Conservation (phyloP, 2,329 filamentous ascomycete genomes). For the Paraphoma chrysanthemicola region DNA sequence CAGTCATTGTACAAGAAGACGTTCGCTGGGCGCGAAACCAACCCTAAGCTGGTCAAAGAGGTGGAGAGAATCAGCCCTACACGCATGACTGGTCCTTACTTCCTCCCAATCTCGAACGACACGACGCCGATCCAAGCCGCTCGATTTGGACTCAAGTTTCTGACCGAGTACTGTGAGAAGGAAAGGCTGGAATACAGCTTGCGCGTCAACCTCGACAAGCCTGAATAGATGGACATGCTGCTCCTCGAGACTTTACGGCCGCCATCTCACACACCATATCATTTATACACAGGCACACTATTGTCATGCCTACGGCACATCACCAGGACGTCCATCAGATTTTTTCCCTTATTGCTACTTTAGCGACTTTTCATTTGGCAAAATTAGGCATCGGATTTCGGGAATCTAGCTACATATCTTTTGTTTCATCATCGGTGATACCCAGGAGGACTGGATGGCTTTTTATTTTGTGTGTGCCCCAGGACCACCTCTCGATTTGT, state of each 20-base stretch:
- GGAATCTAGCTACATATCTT: background rate
- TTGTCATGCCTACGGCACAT: background rate
- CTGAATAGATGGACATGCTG: constrained; percentile 15
- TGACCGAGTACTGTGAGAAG: constrained; percentile 52
- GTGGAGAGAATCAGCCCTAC: constrained; percentile 44
- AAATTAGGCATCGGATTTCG: background rate
- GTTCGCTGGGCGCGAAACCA: constrained; percentile 40
- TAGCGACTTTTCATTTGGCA: background rate
- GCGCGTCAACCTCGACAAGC: constrained; percentile 36
- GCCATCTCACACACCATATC: background rate
- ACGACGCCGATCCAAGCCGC: constrained; percentile 55
- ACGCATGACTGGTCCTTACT: constrained; percentile 47
- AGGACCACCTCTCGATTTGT: too few relatives aligned
- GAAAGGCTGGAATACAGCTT: constrained; percentile 35
- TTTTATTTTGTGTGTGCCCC: background rate
- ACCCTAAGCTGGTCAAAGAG: constrained; percentile 26
- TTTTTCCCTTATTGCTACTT: background rate
- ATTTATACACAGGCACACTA: background rate
- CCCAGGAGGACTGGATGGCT: constrained; percentile 7
- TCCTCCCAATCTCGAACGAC: constrained; percentile 49
- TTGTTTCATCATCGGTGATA: constrained; percentile 13
- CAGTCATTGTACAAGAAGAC: constrained; percentile 47
- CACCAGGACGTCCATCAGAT: background rate
- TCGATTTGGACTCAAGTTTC: constrained; percentile 50
- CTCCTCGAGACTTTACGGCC: background rate